phyloP scores from a whole-genome alignment of 169 alveolate genomes.

The Plasmodium vivax region DNA sequence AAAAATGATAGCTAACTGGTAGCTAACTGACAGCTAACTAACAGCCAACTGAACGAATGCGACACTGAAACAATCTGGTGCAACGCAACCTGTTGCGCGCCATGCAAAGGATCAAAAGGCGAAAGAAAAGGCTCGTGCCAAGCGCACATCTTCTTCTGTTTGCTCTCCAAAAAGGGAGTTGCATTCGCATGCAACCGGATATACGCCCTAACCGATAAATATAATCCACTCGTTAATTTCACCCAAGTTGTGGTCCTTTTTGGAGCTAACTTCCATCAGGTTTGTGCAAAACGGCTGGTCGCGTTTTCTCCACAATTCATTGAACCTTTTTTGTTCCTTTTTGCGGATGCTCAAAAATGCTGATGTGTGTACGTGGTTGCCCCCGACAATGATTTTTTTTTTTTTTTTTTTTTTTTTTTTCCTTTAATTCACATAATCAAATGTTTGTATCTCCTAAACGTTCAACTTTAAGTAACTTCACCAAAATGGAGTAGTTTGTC shows the following conservation, averaged over 20 bases:
- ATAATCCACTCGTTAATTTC: background rate
- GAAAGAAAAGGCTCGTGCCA: background rate
- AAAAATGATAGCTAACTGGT: too few relatives aligned
- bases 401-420: background rate
- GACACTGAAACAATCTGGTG: background rate
- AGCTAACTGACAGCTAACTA: too few relatives aligned
- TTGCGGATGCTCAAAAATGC: background rate
- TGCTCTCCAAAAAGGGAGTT: background rate
- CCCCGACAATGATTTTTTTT: background rate
- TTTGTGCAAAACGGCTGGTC: background rate
- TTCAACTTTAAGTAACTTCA: background rate
- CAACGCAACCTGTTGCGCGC: background rate
- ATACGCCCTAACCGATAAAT: background rate
- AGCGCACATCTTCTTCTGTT: background rate
- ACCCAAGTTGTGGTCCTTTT: background rate
- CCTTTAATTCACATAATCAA: background rate
- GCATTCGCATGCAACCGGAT: background rate
- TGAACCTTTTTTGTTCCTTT: background rate
- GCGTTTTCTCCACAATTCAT: background rate
- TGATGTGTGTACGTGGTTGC: background rate
- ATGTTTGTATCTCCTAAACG: background rate
- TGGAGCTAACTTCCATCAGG: background rate
- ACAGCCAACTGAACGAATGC: background rate
- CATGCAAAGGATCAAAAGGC: background rate
- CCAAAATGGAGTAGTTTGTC: background rate